These are phyloP conservation scores for Pythium phragmitis DNA, from an alignment of 352 stramenopile genomes.

Conservation along the genomic window DNA sequence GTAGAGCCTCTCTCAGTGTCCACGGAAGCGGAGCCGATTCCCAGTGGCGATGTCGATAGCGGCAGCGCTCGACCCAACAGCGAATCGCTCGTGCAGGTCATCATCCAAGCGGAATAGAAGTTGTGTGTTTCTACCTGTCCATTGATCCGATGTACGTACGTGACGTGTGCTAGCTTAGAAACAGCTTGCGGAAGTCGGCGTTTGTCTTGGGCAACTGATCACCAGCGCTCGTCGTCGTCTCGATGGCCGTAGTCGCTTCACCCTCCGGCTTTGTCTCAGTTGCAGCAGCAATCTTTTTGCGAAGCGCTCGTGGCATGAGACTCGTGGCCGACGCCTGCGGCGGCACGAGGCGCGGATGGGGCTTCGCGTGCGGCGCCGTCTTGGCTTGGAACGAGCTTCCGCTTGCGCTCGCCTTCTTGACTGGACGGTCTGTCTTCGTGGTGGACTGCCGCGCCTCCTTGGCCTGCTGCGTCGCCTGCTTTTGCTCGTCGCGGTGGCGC, in stretches of 20 bases:
- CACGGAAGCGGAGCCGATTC: background rate
- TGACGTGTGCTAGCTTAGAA: slow-evolving; percentile 33
- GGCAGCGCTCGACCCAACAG: background rate
- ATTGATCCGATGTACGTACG: background rate
- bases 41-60: too few species aligned
- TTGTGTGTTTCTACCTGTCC: background rate
- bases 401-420: background rate
- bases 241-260: background rate
- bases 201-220: slow-evolving; percentile 48
- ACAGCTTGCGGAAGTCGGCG: slow-evolving; percentile 66
- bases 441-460: slow-evolving; percentile 20
- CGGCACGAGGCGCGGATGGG: slow-evolving; percentile 31
- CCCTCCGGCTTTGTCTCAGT: background rate
- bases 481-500: slow-evolving; percentile 44
- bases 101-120: slow-evolving; percentile 17
- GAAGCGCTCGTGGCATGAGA: slow-evolving; percentile 57
- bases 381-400: slow-evolving; percentile 12
- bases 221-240: background rate
- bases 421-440: background rate
- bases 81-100: slow-evolving; percentile 7
- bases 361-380: slow-evolving; percentile 24
- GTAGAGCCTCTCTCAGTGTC: background rate
- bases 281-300: slow-evolving; percentile 26
- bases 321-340: slow-evolving; percentile 29
- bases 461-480: slow-evolving; percentile 39